Evolutionary conservation across 805 yeast species (phyloP), one percentile per base, ranked within the genome.

Genomic region (Teunomyces aglyptinius): DNA sequence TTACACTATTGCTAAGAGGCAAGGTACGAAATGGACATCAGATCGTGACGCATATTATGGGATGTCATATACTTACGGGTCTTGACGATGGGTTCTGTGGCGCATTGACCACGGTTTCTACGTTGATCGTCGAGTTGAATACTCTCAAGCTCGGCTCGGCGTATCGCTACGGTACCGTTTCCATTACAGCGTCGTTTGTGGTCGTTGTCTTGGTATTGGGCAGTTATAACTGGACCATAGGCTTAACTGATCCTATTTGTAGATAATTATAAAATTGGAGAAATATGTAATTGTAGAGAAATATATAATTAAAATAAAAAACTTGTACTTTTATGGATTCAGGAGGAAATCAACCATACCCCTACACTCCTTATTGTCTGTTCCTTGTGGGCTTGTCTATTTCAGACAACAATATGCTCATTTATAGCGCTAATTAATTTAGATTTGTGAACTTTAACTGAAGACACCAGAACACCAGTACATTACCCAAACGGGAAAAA

Each of bases 41-140:
- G 5, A 52, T 79, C 0, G 65, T 75, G 0, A 52, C 61, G 6
- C 55, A 59, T 3, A 22, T 52, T 0, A 49, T 76, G 4, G 58
- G 71, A 0, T 81, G 87, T 50, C 81, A 78, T 33, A 77, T 81
- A 3, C 55, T 84, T 0, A 50, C 54, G 6, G 90, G 85, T 0
- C 58, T 86, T 2, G 71, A 67, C 15, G 78, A 80, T 53, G 95
- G 96, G 0, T 82, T 78, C 48, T 82, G 89, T 58, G 95, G 91
- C 1, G 75, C 80, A 2, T 63, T 85, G 43, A 81, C 89, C 33
- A 87, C 97, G 0, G 78, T 88, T 33, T 83, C 92, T 46, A 86
- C 96, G 0, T 86, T 89, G 54, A 75, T 86, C 6, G 81, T 77
- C 35, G 97, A 90, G 61, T 62, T 88, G 32, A 71, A 55, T 50